phyloP scores from a whole-genome alignment of 2,329 filamentous ascomycete genomes.

The Xylaria hypoxylon region DNA sequence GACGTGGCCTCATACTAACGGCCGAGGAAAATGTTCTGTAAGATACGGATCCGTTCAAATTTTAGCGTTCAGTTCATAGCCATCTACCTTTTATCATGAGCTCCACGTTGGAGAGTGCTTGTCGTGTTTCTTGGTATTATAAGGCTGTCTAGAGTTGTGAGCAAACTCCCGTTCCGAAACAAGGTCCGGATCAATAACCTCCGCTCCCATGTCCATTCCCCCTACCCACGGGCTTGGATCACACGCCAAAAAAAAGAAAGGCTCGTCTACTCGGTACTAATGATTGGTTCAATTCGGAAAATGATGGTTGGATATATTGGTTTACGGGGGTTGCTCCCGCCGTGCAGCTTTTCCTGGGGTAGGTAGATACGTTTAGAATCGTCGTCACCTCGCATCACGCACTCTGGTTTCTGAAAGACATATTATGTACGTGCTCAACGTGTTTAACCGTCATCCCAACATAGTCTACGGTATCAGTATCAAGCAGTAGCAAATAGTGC shows the following conservation, averaged over 20 bases:
- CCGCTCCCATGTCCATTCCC: conserved; percentile 37
- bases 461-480: not conserved
- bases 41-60: not conserved
- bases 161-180: conserved; percentile 40
- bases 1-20: conserved; percentile 11
- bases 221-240: conserved; percentile 39
- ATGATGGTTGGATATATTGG: conserved; percentile 9
- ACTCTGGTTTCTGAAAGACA: conserved; percentile 14
- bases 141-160: not conserved
- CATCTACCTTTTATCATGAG: not conserved
- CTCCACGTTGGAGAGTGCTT: not conserved
- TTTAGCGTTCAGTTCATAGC: conserved; percentile 8
- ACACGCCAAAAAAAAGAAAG: too few species aligned
- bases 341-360: conserved; percentile 10
- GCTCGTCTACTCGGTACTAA: conserved; percentile 16
- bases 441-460: not conserved
- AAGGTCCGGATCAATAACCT: conserved; percentile 44
- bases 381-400: conserved; percentile 1
- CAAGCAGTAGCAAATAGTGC: not conserved
- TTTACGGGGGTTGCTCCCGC: conserved; percentile 21
- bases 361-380: conserved; percentile 5
- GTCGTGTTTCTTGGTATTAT: not conserved
- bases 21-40: not conserved
- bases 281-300: conserved; percentile 12
- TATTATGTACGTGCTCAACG: conserved; percentile 21